phyloP scores from a whole-genome alignment of 1,139 yeast genomes.

The Hemisphaericaspora xylofermentans region DNA sequence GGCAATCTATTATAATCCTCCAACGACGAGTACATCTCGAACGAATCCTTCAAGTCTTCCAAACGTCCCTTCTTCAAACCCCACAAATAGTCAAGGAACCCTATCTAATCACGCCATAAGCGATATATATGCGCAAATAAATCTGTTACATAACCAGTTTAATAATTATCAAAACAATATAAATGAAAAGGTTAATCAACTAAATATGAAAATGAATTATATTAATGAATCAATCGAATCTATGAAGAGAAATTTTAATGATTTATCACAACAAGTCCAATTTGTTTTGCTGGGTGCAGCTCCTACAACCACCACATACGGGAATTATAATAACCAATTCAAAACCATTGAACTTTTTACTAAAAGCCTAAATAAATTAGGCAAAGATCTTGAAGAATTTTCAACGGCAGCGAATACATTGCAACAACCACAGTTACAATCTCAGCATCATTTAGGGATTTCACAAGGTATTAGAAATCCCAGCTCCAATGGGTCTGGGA shows the following conservation, averaged over 20 bases:
- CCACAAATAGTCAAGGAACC: conserved; percentile 1
- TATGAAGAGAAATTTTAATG: conserved; percentile 13
- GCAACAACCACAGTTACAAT: conserved; percentile 8
- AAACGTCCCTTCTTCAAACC: conserved; percentile 1
- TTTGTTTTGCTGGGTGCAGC: conserved; percentile 9
- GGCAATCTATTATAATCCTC: conserved; percentile 11
- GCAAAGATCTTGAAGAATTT: conserved; percentile 26
- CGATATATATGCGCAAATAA: conserved; percentile 15
- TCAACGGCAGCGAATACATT: conserved; percentile 3
- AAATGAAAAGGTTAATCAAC: conserved; percentile 23
- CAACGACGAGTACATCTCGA: conserved; percentile 4
- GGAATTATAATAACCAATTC: conserved; percentile 10
- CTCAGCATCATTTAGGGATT: conserved; percentile 7
- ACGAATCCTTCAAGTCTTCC: conserved; percentile 5
- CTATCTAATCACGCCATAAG: conserved; percentile 10
- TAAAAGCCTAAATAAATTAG: conserved; percentile 23
- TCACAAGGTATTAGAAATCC: conserved; percentile 2
- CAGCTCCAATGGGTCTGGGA: conserved; percentile 1
- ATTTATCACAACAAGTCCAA: conserved; percentile 15
- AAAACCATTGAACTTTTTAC: conserved; percentile 22
- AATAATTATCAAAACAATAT: conserved; percentile 20
- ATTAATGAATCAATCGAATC: conserved; percentile 25
- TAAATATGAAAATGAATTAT: conserved; percentile 26
- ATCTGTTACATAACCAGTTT: conserved; percentile 20
- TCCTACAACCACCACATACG: background rate